Conservation (phyloP, 75 land plant genomes). For the Sequoiadendron giganteum region DNA sequence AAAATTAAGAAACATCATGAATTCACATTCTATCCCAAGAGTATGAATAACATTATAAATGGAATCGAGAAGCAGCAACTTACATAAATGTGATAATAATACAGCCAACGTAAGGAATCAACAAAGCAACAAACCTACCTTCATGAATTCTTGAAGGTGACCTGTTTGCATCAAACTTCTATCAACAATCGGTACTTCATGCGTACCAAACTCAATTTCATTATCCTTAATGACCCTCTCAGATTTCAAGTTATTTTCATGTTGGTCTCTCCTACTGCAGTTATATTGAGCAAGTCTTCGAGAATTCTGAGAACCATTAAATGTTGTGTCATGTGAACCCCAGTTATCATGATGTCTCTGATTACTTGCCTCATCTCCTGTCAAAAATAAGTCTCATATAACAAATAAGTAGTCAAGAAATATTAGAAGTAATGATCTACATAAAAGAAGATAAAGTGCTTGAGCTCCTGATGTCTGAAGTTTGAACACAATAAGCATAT, state of each 20-base stretch:
- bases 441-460: background rate
- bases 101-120: background rate
- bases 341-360: background rate
- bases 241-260: background rate
- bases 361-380: background rate
- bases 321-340: background rate
- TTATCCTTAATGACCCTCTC: background rate
- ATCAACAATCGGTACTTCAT: background rate
- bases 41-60: background rate
- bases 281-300: background rate
- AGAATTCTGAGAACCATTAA: background rate
- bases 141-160: background rate
- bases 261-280: background rate
- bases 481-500: background rate
- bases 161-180: background rate
- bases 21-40: background rate
- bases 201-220: background rate
- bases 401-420: background rate
- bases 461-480: background rate
- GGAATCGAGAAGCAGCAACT: background rate
- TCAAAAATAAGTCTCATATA: background rate
- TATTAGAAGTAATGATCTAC: background rate
- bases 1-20: background rate
- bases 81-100: background rate
- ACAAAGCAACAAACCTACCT: background rate